These are phyloP conservation scores for Claviceps arundinis DNA, from an alignment of 2,329 filamentous ascomycete species.

Conservation along the genomic window DNA sequence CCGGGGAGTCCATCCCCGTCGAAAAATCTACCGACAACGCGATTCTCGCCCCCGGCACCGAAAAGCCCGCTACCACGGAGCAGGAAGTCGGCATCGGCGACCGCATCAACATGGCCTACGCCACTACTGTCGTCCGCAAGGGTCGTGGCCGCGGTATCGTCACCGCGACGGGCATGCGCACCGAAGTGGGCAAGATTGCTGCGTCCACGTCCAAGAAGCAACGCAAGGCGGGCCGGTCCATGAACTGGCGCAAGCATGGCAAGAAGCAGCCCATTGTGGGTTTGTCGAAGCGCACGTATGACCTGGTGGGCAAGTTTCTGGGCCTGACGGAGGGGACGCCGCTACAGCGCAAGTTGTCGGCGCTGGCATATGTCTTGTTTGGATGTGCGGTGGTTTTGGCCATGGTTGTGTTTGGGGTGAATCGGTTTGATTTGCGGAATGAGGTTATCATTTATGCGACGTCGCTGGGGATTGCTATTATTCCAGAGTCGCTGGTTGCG, in stretches of 20 bases:
- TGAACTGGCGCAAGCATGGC: slow-evolving; percentile 41
- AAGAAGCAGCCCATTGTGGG: slow-evolving; percentile 36
- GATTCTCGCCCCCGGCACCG: slow-evolving; percentile 31
- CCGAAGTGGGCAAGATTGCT: slow-evolving; percentile 59
- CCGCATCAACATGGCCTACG: slow-evolving; percentile 61
- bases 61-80: slow-evolving; percentile 28
- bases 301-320: slow-evolving; percentile 43
- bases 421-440: slow-evolving; percentile 35
- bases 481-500: slow-evolving; percentile 52
- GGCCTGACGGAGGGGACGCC: slow-evolving; percentile 57
- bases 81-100: slow-evolving; percentile 53
- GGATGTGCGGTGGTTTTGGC: slow-evolving; percentile 49
- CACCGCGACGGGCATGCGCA: slow-evolving; percentile 57
- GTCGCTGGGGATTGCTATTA: slow-evolving; percentile 47
- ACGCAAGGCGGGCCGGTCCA: slow-evolving; percentile 39
- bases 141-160: slow-evolving; percentile 63
- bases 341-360: slow-evolving; percentile 64
- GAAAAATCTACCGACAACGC: slow-evolving; percentile 47
- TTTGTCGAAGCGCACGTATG: slow-evolving; percentile 31
- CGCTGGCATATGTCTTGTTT: slow-evolving; percentile 65
- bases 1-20: slow-evolving; percentile 62
- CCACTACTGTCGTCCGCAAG: slow-evolving; percentile 59
- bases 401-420: slow-evolving; percentile 44
- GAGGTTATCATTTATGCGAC: slow-evolving; percentile 46
- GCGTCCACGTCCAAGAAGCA: slow-evolving; percentile 38